These are phyloP conservation scores for Erysimum cheiranthoides DNA, from an alignment of 345 rosid species.

Conservation along the genomic window DNA sequence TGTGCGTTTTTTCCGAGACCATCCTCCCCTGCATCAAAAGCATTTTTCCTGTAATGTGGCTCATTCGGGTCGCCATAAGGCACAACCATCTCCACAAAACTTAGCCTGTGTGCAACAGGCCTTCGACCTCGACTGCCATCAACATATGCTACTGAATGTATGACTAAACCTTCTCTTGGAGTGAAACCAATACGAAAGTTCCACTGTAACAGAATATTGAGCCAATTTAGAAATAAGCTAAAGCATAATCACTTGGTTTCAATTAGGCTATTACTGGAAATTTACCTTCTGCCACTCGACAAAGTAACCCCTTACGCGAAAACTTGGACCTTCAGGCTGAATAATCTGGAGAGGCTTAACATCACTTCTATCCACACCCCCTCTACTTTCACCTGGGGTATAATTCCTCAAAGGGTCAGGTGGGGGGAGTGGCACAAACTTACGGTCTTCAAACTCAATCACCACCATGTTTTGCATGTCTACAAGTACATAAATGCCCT, in stretches of 20 bases:
- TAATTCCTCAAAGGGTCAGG: slow-evolving; percentile 92
- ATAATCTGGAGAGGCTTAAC: slow-evolving; percentile 81
- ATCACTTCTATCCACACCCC: slow-evolving; percentile 95
- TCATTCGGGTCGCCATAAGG: slow-evolving; percentile 98
- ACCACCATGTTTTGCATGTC: slow-evolving; percentile 94
- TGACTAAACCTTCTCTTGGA: slow-evolving; percentile 88
- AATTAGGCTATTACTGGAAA: slow-evolving; percentile 9
- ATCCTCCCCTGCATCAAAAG: slow-evolving; percentile 98
- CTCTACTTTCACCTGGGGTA: slow-evolving; percentile 86
- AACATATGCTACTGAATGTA: slow-evolving; percentile 86
- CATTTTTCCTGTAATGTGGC: slow-evolving; percentile 91
- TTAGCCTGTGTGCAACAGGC: slow-evolving; percentile 87
- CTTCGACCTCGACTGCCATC: slow-evolving; percentile 93
- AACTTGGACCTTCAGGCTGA: slow-evolving; percentile 96
- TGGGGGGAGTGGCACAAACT: slow-evolving; percentile 87
- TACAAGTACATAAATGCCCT: slow-evolving; percentile 81
- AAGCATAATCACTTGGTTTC: slow-evolving; percentile 20
- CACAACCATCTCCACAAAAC: slow-evolving; percentile 97
- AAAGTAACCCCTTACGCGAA: slow-evolving; percentile 78
- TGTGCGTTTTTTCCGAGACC: slow-evolving; percentile 96
- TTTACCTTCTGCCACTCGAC: slow-evolving; percentile 93
- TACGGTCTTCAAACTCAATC: slow-evolving; percentile 85
- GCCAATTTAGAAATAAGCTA: slow-evolving; percentile 26
- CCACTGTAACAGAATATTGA: slow-evolving; percentile 66
- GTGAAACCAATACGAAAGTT: slow-evolving; percentile 94